Evolutionary conservation across 2,329 filamentous ascomycete species (phyloP).

Genomic region (Pseudogymnoascus sp.): DNA sequence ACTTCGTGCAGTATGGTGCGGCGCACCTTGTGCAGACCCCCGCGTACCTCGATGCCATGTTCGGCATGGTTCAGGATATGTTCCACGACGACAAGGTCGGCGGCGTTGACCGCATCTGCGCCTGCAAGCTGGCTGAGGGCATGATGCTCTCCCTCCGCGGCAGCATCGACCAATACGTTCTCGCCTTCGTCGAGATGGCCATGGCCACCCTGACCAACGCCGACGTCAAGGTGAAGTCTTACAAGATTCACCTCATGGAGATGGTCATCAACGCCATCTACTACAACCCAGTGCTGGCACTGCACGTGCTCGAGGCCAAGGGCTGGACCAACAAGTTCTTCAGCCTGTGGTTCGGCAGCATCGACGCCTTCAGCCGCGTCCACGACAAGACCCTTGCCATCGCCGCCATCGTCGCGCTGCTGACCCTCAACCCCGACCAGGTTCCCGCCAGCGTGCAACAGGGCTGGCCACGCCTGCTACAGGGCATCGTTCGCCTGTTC

Average conservation of each 20-base stretch:
- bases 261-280: slow-evolving; percentile 98
- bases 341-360: slow-evolving; percentile 94
- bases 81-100: slow-evolving; percentile 89
- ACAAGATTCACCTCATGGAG: slow-evolving; percentile 94
- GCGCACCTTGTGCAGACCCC: slow-evolving; percentile 73
- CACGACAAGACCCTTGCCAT: slow-evolving; percentile 99
- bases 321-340: slow-evolving; percentile 99
- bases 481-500: slow-evolving; percentile 84
- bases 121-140: slow-evolving; percentile 93
- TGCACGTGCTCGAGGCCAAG: slow-evolving; percentile 82
- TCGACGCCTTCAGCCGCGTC: slow-evolving; percentile 84
- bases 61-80: slow-evolving; percentile 91
- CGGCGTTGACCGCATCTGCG: slow-evolving; percentile 89
- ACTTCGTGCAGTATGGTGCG: slow-evolving; percentile 91
- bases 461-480: slow-evolving; percentile 87
- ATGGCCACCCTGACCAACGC: slow-evolving; percentile 72
- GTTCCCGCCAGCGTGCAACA: slow-evolving; percentile 89
- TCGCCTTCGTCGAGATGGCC: slow-evolving; percentile 77
- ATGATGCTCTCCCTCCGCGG: slow-evolving; percentile 93
- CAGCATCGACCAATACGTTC: slow-evolving; percentile 78
- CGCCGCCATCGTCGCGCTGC: slow-evolving; percentile 78
- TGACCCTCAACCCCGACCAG: slow-evolving; percentile 70
- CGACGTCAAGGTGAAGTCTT: slow-evolving; percentile 82
- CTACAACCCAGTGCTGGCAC: slow-evolving; percentile 81
- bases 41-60: slow-evolving; percentile 77